phyloP scores from a whole-genome alignment of 2,329 filamentous ascomycete genomes.

The Clonostachys solani region DNA sequence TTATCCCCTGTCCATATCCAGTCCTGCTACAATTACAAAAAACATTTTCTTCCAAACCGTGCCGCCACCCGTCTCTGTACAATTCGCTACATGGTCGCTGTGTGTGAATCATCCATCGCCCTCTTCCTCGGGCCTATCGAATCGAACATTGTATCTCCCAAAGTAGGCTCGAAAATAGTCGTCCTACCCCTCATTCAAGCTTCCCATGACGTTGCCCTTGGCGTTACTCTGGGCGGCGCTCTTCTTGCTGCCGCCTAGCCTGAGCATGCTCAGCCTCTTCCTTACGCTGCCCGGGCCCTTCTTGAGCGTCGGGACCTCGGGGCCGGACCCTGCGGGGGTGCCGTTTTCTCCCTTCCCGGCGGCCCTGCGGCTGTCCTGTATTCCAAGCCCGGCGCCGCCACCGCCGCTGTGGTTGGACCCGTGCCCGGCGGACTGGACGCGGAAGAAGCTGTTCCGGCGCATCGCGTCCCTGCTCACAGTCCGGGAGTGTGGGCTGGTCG shows the following conservation, averaged over 20 bases:
- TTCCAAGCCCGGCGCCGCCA: slow-evolving; percentile 2
- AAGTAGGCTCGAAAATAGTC: slow-evolving; percentile 23
- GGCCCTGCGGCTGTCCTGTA: too few relatives aligned
- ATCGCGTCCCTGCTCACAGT: slow-evolving; percentile 1
- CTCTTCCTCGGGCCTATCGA: slow-evolving; percentile 5
- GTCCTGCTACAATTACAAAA: too few relatives aligned
- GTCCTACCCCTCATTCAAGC: slow-evolving; percentile 50
- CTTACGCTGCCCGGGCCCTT: slow-evolving; percentile 52
- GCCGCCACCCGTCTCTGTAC: too few relatives aligned
- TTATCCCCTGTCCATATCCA: too few relatives aligned
- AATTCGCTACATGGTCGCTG: too few relatives aligned
- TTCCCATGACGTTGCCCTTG: slow-evolving; percentile 49
- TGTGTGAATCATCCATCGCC: too few relatives aligned
- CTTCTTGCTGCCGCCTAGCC: slow-evolving; percentile 65
- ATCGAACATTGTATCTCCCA: slow-evolving; percentile 14
- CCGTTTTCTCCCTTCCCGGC: too few relatives aligned
- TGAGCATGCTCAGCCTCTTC: slow-evolving; percentile 75
- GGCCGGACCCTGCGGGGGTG: too few relatives aligned
- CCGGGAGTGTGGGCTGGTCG: not conserved
- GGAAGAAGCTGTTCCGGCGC: slow-evolving; percentile 9
- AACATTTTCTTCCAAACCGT: too few relatives aligned
- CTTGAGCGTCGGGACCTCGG: too few relatives aligned
- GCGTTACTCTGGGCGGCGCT: slow-evolving; percentile 1
- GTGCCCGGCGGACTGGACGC: slow-evolving; percentile 10
- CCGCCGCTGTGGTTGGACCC: slow-evolving; percentile 23